Base-by-base conservation (phyloP, 2,329 filamentous ascomycete genomes). In the Aspergillus sp. region DNA sequence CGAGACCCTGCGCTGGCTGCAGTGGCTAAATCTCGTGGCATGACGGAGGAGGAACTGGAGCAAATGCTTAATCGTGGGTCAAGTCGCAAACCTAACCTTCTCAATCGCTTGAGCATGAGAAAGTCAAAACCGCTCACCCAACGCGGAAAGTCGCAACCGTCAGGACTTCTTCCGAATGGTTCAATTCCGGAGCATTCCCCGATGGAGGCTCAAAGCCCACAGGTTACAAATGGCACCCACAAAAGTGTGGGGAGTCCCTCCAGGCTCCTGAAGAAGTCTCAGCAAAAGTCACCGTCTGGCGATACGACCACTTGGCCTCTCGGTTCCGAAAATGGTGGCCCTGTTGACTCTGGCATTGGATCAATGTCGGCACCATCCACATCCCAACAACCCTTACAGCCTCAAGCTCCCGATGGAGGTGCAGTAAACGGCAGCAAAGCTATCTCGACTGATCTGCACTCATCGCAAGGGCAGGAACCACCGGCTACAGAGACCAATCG, bases 1-100 rank as follows among this genome's bases (percentile, higher is more conserved):
- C 33, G 54, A 56, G 31, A 75, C 27, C 75, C 70, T 50, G 68
- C 65, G 31, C 56, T 73, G 49, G 70, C 70, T 17, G 70, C 70
- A 21, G 70, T 73, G 19, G 71, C 71, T 73, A 67, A 67, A 46
- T 73, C 91, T n/a, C 84, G 86, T 39, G 86, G 89, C 55, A 88
- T 75, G 56, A 75, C 79, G 48, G 67, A 70, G 27, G 63, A 65
- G 31, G 69, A 74, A 44, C 63, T 69, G 40, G 73, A 72, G 35
- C 73, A 73, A 51, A 73, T 73, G 45, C 63, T 75, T 19, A 68
- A 68, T 40, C 66, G 70, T 21, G 66, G 66, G 21, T 64, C 67
- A 45, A 64, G 65, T 15, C 68, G 68, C 6, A 71, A 71, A 37
- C 59, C 67, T 4, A 66, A 68, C 21, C 59, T 76, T 7, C 62